phyloP scores from a whole-genome alignment of 176 grass and related monocot species.

The Aegilops speltoides region DNA sequence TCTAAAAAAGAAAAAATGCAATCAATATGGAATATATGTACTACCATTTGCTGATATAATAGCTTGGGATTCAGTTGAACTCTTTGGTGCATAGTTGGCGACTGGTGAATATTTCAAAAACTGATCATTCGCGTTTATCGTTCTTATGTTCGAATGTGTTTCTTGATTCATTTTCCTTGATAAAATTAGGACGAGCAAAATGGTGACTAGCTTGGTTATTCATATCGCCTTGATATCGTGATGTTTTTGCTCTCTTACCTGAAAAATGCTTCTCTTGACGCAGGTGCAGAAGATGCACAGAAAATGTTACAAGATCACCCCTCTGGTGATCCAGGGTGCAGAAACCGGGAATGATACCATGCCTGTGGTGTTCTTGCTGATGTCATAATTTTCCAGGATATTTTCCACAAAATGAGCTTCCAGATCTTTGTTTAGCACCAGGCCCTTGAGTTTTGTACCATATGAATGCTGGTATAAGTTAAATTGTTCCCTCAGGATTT shows the following conservation, averaged over 20 bases:
- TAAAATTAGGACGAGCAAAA: neutral
- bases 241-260: neutral
- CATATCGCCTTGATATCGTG: neutral
- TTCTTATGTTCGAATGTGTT: conserved; percentile 2
- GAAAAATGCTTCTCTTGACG: neutral
- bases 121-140: neutral
- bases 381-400: conserved; percentile 59
- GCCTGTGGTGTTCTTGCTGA: conserved; percentile 64
- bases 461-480: neutral
- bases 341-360: conserved; percentile 80
- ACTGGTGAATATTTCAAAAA: conserved; percentile 2
- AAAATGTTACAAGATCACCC: conserved; percentile 68
- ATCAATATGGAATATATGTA: neutral
- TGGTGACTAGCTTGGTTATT: neutral
- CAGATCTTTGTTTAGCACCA: neutral
- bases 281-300: conserved; percentile 78
- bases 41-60: neutral
- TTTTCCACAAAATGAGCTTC: conserved; percentile 40
- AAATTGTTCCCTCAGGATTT: neutral
- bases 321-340: conserved; percentile 71
- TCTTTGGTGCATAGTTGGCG: neutral
- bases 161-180: neutral
- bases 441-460: neutral
- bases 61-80: conserved; percentile 14
- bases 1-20: neutral